Base-by-base conservation (phyloP, 1,284 basidiomycete genomes). In the Ceratobasidium sp. region DNA sequence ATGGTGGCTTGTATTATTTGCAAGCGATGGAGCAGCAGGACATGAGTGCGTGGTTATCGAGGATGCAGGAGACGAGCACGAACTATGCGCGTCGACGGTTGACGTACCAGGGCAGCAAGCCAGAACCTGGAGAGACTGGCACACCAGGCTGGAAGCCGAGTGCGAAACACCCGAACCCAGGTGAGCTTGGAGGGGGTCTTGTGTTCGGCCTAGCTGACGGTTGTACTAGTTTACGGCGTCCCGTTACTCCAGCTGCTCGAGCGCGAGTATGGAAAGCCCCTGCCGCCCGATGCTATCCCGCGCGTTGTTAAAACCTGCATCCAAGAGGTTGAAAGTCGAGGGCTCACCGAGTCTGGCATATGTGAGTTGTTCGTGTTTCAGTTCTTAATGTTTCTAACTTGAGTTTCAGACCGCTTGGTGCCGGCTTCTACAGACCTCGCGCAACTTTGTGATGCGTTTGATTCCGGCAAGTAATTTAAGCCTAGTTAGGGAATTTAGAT, bases 1-100 rank as follows among this genome's bases (percentile, higher is more conserved):
- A 95, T 79, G 93, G 93, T 4, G 92, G 91, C 0, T 89, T 91
- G 78, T 93, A 93, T 78, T 81, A 94, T 31, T 82, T 95, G 19
- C 93, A 95, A 80, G 89, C 92, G 0, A 80, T 88, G 39, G 88
- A 86, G 75, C 88, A 85, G 80, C 83, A 84, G 37, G 92, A 93
- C 77, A 89, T 92, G 87, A 84, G 81, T 66, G 88, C 86, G 77
- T 95, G 93, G 93, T 85, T 92, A 74, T 88, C 90, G 27, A 89
- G 87, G 16, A 89, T 95, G 75, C 86, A 86, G 54, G 86, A 87
- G 27, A 87, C 92, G 46, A 88, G 91, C 39, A 89, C 88, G 78
- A 86, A 85, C 68, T 90, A 90, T 61, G 90, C 91, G 7, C 89
- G 91, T 79, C 86, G 92, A 43, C 87, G 93, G n/a, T 81, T 92